Evolutionary conservation across 306 rosid species (phyloP).

Genomic region (Lagenaria siceraria): DNA sequence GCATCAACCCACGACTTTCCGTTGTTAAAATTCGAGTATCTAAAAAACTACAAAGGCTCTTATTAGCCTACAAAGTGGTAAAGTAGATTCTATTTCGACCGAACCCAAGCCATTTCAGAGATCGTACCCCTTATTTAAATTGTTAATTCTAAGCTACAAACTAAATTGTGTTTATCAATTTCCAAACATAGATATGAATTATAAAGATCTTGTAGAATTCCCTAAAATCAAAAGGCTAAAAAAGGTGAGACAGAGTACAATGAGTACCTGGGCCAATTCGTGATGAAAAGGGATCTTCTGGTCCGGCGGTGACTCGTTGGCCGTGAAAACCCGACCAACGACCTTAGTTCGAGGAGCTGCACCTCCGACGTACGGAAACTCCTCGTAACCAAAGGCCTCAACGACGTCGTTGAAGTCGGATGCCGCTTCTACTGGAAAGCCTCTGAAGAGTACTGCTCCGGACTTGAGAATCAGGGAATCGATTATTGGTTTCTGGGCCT

Average conservation of each 20-base stretch:
- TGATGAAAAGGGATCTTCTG: conserved; percentile 84
- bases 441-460: conserved; percentile 60
- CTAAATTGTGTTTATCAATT: neutral
- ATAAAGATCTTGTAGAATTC: neutral
- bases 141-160: neutral
- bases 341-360: conserved; percentile 69
- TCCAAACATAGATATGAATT: neutral
- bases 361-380: conserved; percentile 85
- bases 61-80: neutral
- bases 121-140: neutral
- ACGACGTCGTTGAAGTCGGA: conserved; percentile 73
- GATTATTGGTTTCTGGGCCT: conserved; percentile 27
- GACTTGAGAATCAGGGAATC: conserved; percentile 44
- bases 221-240: neutral
- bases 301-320: conserved; percentile 87
- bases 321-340: conserved; percentile 75
- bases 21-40: neutral
- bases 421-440: conserved; percentile 37
- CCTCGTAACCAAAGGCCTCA: conserved; percentile 61
- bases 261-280: conserved; percentile 69
- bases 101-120: neutral
- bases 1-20: neutral
- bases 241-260: neutral
- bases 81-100: neutral
- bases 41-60: neutral